Evolutionary conservation across 2,329 filamentous ascomycete species (phyloP), one percentile per base, ranked within the genome.

Genomic region (Talaromyces sp.): DNA sequence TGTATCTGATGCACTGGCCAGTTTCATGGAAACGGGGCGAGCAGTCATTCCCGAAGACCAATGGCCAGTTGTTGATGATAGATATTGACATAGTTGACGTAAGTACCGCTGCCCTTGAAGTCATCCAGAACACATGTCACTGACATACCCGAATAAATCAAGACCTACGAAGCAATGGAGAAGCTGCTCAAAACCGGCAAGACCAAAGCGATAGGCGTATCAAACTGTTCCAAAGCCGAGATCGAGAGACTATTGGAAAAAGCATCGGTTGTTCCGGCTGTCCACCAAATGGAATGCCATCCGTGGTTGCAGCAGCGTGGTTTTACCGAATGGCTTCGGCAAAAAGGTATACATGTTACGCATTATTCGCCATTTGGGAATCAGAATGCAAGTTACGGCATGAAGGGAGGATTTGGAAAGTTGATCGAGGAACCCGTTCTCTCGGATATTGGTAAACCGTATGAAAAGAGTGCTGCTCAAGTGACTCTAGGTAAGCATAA

Each of bases 1-100:
- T 90, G 10, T 88, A 82, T 69, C 77, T 89, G 52, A 88, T 91
- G 66, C 86, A 89, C 71, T 90, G 81, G 79, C 83, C 82, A 0
- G 75, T 78, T 9, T 74, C 82, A 1, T 84, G 82, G 66, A 76
- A 77, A 42, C 71, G 76, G 20, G 75, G 79, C n/a, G 70, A 74
- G 19, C 70, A 77, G 5, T 56, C 74, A 36, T 75, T 81, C 45
- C 80, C 81, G 3, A 78, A 78, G 51, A 63, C 72, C 20, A 63
- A 77, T 47, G 76, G 75, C 24, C 78, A 77, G 46, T 65, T 69
- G 3, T 59, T 70, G n/a, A 62, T 73, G 1, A 77, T 72, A 14
- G 66, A 78, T 32, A 71, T 75, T 44, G 80, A 82, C 61, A 78
- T 76, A 51, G 71, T 81, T 29, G 79, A 81, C 32, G 76, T 76